Percentiles rank a stretch among this genome's conserved stretches.
Evolutionary conservation across 208 protist species (phyloP).

Genomic region (Jaenimonas drosophilae): DNA sequence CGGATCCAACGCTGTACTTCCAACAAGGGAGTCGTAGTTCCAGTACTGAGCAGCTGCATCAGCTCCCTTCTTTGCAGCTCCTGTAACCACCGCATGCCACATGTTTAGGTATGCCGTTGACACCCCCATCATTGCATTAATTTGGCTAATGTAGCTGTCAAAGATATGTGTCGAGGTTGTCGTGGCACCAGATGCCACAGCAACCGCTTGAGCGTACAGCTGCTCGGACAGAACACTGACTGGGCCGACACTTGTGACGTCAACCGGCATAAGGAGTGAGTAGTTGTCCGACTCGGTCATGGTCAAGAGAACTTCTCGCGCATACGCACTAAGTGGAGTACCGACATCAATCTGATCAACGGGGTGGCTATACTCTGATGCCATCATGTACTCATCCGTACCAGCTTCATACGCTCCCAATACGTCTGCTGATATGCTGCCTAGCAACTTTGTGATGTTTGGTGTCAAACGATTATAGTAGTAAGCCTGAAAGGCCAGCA

Average conservation of each 20-base stretch:
- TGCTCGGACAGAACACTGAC: neutral
- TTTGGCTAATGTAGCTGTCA: neutral
- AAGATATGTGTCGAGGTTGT: neutral
- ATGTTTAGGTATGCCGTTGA: slow-evolving; percentile 1
- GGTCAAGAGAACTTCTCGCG: neutral
- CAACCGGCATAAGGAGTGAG: neutral
- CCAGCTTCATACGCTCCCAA: no score
- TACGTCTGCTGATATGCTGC: no score
- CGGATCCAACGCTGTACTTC: neutral
- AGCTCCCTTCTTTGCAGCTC: neutral
- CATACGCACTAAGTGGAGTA: neutral
- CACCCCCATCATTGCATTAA: neutral
- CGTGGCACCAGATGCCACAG: neutral
- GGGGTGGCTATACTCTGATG: no score
- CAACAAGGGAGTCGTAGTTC: neutral
- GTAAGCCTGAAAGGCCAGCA: no score
- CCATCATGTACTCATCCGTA: no score
- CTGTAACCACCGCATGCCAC: slow-evolving; percentile 2
- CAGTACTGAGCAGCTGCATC: neutral
- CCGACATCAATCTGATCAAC: no score
- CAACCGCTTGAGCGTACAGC: neutral
- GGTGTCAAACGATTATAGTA: no score
- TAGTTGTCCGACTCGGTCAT: neutral
- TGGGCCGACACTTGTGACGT: neutral
- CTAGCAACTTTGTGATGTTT: no score